Percentiles rank a stretch among this genome's conserved stretches.
These are phyloP conservation scores for Apiospora hydei DNA, from an alignment of 2,329 filamentous ascomycete genomes.

Conservation along the genomic window DNA sequence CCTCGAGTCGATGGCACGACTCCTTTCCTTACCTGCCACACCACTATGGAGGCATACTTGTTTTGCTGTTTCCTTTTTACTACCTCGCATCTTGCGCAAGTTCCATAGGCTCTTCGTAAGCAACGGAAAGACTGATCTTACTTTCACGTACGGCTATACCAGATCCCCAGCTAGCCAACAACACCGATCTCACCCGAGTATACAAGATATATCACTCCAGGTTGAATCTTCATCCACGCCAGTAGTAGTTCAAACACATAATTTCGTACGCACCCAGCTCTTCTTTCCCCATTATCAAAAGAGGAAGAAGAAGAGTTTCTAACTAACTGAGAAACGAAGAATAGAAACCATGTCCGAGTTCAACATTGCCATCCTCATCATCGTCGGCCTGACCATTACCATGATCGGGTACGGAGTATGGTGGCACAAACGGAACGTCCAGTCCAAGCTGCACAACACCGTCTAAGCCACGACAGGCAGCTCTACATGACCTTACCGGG, in stretches of 20 bases:
- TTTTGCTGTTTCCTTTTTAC: neutral
- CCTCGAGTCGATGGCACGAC: neutral
- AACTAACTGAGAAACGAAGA: neutral
- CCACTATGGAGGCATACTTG: too few relatives aligned
- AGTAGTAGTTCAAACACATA: too few relatives aligned
- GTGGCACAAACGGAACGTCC: neutral
- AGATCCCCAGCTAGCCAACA: too few relatives aligned
- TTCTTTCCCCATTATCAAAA: neutral
- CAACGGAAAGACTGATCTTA: too few relatives aligned
- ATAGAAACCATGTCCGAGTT: neutral
- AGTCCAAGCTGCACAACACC: neutral
- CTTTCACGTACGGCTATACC: too few relatives aligned
- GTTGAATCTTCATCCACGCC: neutral
- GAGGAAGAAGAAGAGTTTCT: neutral
- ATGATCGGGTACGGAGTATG: neutral
- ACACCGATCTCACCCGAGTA: too few relatives aligned
- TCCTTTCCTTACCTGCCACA: too few relatives aligned
- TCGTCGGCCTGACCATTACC: neutral
- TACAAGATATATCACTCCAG: neutral
- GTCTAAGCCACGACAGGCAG: neutral
- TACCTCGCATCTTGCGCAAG: neutral
- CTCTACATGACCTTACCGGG: too few relatives aligned
- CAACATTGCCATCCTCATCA: conserved; percentile 2
- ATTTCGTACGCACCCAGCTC: neutral
- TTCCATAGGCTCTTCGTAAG: too few relatives aligned